Conservation (phyloP, 2,329 filamentous ascomycete genomes). For the Claviceps quebecensis region DNA sequence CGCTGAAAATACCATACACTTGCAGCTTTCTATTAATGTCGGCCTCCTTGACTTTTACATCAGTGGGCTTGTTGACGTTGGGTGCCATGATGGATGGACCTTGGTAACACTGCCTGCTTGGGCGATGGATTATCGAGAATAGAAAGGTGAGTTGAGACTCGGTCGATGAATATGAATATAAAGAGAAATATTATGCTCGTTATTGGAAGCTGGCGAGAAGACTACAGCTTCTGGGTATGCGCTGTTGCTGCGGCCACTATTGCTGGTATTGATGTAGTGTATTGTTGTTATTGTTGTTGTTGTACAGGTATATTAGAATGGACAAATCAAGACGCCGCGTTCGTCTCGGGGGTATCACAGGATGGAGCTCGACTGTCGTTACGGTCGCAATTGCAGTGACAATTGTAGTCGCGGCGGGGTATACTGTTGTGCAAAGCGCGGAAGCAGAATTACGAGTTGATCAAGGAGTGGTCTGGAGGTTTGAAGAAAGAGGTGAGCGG, state of each 20-base stretch:
- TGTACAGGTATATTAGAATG: not conserved
- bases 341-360: constrained; percentile 17
- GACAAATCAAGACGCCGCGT: not conserved
- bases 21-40: constrained; percentile 91
- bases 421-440: constrained; percentile 5
- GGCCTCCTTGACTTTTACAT: constrained; percentile 63
- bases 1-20: constrained; percentile 77
- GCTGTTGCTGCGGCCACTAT: not conserved
- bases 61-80: constrained; percentile 58
- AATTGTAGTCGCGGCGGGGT: constrained; percentile 11
- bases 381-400: no score
- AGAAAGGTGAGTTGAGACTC: not conserved
- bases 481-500: no score
- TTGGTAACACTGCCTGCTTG: not conserved
- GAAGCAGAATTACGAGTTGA: constrained; percentile 3
- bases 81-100: constrained; percentile 18
- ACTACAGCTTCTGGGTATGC: not conserved
- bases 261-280: not conserved
- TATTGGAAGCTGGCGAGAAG: not conserved
- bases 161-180: not conserved
- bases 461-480: no score
- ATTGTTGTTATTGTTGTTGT: not conserved
- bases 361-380: constrained; percentile 5
- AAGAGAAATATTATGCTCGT: not conserved
- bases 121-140: not conserved